These are phyloP conservation scores for Dimocarpus longan DNA, from an alignment of 345 rosid genomes.

Conservation along the genomic window DNA sequence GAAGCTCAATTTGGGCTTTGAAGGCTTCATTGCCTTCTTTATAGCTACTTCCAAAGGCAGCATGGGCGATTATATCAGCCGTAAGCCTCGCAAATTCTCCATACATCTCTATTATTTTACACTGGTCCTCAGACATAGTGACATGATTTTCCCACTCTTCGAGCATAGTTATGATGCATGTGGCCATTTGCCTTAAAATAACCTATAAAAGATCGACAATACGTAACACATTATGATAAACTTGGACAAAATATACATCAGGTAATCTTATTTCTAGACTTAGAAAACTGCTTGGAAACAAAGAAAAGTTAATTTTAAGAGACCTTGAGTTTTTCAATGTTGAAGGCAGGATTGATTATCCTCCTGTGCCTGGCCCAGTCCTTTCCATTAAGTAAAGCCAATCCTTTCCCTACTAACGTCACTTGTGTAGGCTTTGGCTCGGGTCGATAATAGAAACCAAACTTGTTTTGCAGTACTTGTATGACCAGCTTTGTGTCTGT, in stretches of 20 bases:
- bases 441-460: conserved; percentile 38
- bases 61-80: conserved; percentile 42
- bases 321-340: conserved; percentile 32
- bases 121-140: conserved; percentile 1
- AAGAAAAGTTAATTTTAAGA: too few species aligned
- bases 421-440: conserved; percentile 10
- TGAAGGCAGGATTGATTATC: conserved; percentile 47
- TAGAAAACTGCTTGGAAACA: too few species aligned
- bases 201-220: conserved; percentile 18
- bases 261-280: too few species aligned
- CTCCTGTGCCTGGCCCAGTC: conserved; percentile 46
- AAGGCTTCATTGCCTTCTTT: conserved; percentile 42
- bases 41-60: conserved; percentile 52
- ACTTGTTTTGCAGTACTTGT: conserved; percentile 43
- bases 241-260: too few species aligned
- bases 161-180: conserved; percentile 24
- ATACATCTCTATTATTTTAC: conserved; percentile 22
- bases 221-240: background rate
- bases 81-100: conserved; percentile 38
- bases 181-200: conserved; percentile 34
- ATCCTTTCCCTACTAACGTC: conserved; percentile 41
- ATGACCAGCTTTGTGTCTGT: conserved; percentile 46
- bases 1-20: conserved; percentile 39
- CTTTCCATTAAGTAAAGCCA: conserved; percentile 32
- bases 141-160: conserved; percentile 38